Evolutionary conservation across 2,329 filamentous ascomycete genomes (phyloP), one percentile per base, ranked within the genome.

Genomic region (Nemania sp.): DNA sequence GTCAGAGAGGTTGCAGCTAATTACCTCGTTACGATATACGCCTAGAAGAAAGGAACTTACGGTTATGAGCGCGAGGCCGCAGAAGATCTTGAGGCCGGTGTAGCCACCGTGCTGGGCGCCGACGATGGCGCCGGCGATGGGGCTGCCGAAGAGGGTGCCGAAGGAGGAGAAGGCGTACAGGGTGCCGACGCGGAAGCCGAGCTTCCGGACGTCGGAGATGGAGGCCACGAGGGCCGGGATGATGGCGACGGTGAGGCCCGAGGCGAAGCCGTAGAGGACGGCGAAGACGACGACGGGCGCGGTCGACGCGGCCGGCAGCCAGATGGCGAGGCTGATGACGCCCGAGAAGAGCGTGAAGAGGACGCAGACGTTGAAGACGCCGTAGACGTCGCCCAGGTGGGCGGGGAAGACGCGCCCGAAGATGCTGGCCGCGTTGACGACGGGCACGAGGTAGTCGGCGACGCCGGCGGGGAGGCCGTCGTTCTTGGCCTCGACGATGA

Each of bases 191-290:
- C 66, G 62, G 29, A 59, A 53, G 7, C 64, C 64, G 12, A 66
- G 50, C 25, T 59, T 62, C 11, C 49, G 58, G 46, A 66, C 51
- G 39, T 66, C 61, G 6, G 55, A 60, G 13, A 66, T 66, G 9
- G 58, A 62, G 6, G 64, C 64, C 10, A 66, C 61, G 15, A 64
- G 51, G 20, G 64, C 64, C 7, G 64, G 64, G 0, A 79, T 79
- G 17, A 91, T 76, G 0, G 84, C 84, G 37, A 90, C 83, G 67
- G 87, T 89, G 5, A 40, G 18, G 10, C 88, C 88, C 1, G 83
- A 86, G n/a, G 79, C 78, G 71, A 90, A 88, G 10, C 87, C 88
- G 63, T 87, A 90, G 0, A 89, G 69, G 1, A 80, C 78, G 10
- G 81, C 80, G 72, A 88, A 90, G 20, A 83, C 76, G 50, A 90